Evolutionary conservation across 2,329 filamentous ascomycete species (phyloP), one percentile per base, ranked within the genome.

Genomic region (Blastomyces parvus): DNA sequence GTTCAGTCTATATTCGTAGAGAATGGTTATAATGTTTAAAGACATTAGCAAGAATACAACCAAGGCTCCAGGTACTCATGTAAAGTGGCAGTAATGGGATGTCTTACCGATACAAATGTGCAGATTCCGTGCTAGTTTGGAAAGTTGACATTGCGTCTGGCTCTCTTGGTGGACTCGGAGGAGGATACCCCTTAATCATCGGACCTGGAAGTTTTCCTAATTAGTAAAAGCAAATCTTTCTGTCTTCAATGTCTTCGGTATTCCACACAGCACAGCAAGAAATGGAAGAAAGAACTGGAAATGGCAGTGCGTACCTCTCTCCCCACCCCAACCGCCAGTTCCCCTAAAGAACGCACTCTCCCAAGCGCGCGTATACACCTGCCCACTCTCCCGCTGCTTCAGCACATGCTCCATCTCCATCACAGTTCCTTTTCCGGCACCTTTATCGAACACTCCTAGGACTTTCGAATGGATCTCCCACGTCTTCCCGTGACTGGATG

Each of bases 371-470:
- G 81, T 81, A 76, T 92, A 94, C 27, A 88, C 82, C 65, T 92
- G 88, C 33, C 85, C 87, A 3, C 76, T 84, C 64, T 77, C 78
- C 61, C 80, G 83, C 67, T 95, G 89, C 25, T 93, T 88, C 55
- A 96, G 83, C 62, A 88, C 82, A 66, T 85, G 84, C 80, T 94
- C 88, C 5, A 85, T 88, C 77, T 95, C 90, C 55, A 94, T 81
- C 2, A 95, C 90, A 11, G 87, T 89, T 0, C 90, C 84, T 68
- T 89, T 88, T 70, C 91, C 90, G 22, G 56, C 60, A 42, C 76
- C 77, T 81, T 95, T 96, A 79, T 96, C 90, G 75, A 93, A 95
- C 44, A 94, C 89, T 60, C 90, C 90, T 19, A 94, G 76, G 22
- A 94, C 88, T 74, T 88, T 91, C 70, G 82, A 86, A 69, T 88